These are phyloP conservation scores for Colletotrichum australisinense DNA, from an alignment of 2,329 filamentous ascomycete species.

Conservation along the genomic window DNA sequence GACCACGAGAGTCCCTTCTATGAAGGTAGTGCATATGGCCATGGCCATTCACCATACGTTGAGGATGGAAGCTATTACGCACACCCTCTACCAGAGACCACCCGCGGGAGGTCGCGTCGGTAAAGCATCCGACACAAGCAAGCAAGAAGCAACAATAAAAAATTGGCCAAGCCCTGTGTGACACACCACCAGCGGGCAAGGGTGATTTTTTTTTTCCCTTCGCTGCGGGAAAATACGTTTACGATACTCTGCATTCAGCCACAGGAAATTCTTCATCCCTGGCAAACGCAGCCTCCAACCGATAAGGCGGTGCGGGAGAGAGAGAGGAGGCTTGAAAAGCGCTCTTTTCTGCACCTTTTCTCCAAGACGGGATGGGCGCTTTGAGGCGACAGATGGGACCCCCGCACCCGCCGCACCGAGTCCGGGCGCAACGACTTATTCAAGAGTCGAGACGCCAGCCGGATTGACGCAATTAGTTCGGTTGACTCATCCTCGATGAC, in stretches of 20 bases:
- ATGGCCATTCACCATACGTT: slow-evolving; percentile 27
- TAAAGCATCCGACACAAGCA: not conserved
- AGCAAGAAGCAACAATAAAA: not conserved
- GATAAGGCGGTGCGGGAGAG: slow-evolving; percentile 13
- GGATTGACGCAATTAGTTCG: slow-evolving; percentile 8
- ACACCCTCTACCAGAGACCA: slow-evolving; percentile 42
- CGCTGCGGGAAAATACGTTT: slow-evolving; percentile 27
- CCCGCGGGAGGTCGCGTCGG: slow-evolving; percentile 21
- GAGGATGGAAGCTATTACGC: slow-evolving; percentile 51
- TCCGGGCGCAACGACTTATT: not conserved
- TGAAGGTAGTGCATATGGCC: slow-evolving; percentile 38
- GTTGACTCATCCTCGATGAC: slow-evolving; percentile 30
- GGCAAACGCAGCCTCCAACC: slow-evolving; percentile 17
- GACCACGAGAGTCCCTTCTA: slow-evolving; percentile 43
- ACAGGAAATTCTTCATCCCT: slow-evolving; percentile 26
- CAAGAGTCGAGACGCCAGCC: slow-evolving; percentile 11
- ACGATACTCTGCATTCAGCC: slow-evolving; percentile 28
- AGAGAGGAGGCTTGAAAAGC: not conserved
- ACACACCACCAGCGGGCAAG: slow-evolving; percentile 8
- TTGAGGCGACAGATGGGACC: not conserved
- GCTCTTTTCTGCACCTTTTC: not conserved
- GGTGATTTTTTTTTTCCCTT: not conserved
- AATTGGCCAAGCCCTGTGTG: slow-evolving; percentile 20
- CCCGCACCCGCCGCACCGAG: slow-evolving; percentile 18
- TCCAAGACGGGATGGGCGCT: not conserved